These are phyloP conservation scores for Schwanniomyces sp. DNA, from an alignment of 805 yeast species.

Conservation along the genomic window DNA sequence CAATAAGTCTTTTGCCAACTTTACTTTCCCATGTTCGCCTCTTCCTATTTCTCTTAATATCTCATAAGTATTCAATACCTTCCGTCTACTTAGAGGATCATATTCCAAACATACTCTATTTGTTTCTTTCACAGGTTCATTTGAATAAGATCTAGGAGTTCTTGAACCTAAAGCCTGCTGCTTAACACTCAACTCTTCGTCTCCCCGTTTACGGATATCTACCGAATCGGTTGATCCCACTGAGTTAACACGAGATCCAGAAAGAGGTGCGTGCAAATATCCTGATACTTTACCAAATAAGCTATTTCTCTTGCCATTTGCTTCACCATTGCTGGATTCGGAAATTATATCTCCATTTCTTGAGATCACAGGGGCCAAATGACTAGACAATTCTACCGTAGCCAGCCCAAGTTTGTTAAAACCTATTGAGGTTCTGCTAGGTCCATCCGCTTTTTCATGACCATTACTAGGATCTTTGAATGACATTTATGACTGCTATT, in stretches of 20 bases:
- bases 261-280: constrained; percentile 23
- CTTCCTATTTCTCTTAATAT: constrained; percentile 83
- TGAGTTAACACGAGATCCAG: constrained; percentile 15
- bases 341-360: constrained; percentile 3
- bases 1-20: constrained; percentile 76
- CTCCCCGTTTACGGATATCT: not conserved
- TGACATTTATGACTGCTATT: not conserved
- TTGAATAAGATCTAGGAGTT: not conserved
- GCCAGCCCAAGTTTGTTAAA: constrained; percentile 11
- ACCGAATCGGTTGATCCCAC: constrained; percentile 5
- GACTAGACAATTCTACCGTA: constrained; percentile 12
- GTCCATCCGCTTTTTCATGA: constrained; percentile 5
- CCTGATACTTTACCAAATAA: constrained; percentile 34
- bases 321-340: not conserved
- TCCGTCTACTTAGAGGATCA: constrained; percentile 81
- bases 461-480: constrained; percentile 2
- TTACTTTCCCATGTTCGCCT: constrained; percentile 99
- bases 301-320: constrained; percentile 15
- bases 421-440: constrained; percentile 10
- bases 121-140: constrained; percentile 71
- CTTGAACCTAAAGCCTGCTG: not conserved
- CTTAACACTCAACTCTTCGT: not conserved
- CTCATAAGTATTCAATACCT: constrained; percentile 86
- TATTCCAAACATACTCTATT: constrained; percentile 76
- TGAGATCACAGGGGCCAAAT: constrained; percentile 10